These are phyloP conservation scores for Phytophthora fragariaefolia DNA, from an alignment of 352 stramenopile species.

Conservation along the genomic window DNA sequence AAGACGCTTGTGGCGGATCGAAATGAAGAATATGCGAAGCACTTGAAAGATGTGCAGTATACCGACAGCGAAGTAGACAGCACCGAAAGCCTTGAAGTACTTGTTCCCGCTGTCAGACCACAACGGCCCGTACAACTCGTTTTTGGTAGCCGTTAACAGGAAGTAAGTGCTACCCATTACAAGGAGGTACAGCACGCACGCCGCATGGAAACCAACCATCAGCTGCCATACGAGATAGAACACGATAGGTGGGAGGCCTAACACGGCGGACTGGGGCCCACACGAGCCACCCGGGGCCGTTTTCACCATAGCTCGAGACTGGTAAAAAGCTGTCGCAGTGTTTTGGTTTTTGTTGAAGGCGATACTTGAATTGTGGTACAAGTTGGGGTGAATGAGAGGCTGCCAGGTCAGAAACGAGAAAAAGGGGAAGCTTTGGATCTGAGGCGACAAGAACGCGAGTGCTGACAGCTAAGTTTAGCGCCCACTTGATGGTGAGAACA, in stretches of 20 bases:
- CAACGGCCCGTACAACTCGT: conserved; percentile 18
- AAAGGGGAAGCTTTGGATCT: not conserved
- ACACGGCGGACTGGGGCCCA: not conserved
- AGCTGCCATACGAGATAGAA: conserved; percentile 27
- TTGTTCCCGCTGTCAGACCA: conserved; percentile 22
- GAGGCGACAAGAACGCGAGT: conserved; percentile 22
- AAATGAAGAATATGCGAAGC: conserved; percentile 27
- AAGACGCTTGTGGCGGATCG: conserved; percentile 23
- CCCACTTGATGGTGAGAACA: too few species aligned
- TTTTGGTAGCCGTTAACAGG: conserved; percentile 2
- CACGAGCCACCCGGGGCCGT: conserved; percentile 2
- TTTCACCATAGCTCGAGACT: conserved; percentile 19
- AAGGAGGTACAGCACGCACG: conserved; percentile 18
- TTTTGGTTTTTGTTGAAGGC: not conserved
- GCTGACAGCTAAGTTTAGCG: not conserved
- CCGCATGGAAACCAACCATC: conserved; percentile 17
- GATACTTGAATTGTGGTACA: conserved; percentile 22
- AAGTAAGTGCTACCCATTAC: conserved; percentile 12
- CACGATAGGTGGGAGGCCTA: conserved; percentile 14
- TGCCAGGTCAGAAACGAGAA: conserved; percentile 10
- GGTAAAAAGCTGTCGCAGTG: not conserved
- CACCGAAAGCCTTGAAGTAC: conserved; percentile 30
- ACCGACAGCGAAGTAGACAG: conserved; percentile 8
- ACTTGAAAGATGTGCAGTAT: conserved; percentile 28
- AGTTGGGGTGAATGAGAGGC: not conserved